Evolutionary conservation across 495 filamentous ascomycete genomes (phyloP), one percentile per base, ranked within the genome.

Genomic region (Penicillium coprophilum): DNA sequence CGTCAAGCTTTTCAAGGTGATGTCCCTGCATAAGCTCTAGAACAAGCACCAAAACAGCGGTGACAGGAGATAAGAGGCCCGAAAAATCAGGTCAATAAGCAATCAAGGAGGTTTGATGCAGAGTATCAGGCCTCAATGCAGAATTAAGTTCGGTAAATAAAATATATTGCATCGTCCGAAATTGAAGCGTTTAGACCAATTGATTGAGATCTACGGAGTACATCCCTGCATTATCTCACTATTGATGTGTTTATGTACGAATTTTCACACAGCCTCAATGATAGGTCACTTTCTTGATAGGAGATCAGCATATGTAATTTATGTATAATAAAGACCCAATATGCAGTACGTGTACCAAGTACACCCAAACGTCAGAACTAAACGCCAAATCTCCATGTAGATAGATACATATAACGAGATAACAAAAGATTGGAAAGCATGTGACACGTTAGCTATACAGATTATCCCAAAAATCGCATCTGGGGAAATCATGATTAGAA

Each of bases 401-500:
- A 13, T 50, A 39, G 21, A n/a, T 50, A 50, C 31, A 50, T 34
- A 51, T 28, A 20, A 40, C 9, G 2, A 23, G 27, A 20, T 21
- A 30, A 30, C 5, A 40, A 24, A 40, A 9, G 17, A 24, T 39
- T 2, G 21, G 6, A 17, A 32, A 54, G 31, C 43, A n/a, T 46
- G 52, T 46, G 52, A 31, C 52, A 54, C 52, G 52, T 54, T 45
- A 54, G 30, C 52, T 54, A 38, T 54, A 45, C 6, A 38, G 41
- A 46, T 54, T 46, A 27, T 43, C 32, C 43, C 32, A 31, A 31
- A 45, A 38, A 4, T 15, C 43, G 38, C 17, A 19, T 20, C 30
- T 21, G 19, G 47, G 28, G 9, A 36, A 17, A 12, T 17, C 15
- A 27, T 34, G 36, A 50, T 62, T 54, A 70, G 46, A 65, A 69